phyloP scores from a whole-genome alignment of 2,329 filamentous ascomycete genomes.

The Exophiala spinifera region DNA sequence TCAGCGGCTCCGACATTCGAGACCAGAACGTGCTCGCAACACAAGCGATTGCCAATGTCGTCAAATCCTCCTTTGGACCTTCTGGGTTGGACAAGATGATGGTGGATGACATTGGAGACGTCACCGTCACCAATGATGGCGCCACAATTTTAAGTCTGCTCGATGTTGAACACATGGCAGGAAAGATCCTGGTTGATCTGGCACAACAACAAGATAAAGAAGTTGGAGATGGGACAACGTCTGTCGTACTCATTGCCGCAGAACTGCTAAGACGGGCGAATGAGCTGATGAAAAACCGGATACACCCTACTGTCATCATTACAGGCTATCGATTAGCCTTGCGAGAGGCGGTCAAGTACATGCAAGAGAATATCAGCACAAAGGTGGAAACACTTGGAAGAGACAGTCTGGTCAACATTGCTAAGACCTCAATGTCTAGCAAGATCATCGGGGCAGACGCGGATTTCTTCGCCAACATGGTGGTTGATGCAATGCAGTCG shows the following conservation, averaged over 20 bases:
- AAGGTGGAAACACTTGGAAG: constrained; percentile 89
- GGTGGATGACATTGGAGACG: constrained; percentile 99
- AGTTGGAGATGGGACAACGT: constrained; percentile 96
- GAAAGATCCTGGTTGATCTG: constrained; percentile 96
- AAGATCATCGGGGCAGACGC: constrained; percentile 97
- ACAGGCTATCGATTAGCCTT: constrained; percentile 94
- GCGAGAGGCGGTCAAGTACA: constrained; percentile 95
- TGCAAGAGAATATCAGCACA: constrained; percentile 96
- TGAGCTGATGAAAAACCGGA: constrained; percentile 99
- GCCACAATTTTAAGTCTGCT: constrained; percentile 93
- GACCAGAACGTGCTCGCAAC: constrained; percentile 97
- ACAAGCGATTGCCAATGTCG: constrained; percentile 95
- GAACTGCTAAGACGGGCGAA: constrained; percentile 92
- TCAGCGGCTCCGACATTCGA: constrained; percentile 91
- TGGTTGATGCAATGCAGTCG: constrained; percentile 90
- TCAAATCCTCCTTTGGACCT: constrained; percentile 97
- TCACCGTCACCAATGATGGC: constrained; percentile 98
- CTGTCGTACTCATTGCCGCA: constrained; percentile 93
- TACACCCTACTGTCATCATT: constrained; percentile 99
- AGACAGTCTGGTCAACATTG: constrained; percentile 89
- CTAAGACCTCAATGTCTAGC: constrained; percentile 98
- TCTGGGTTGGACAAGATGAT: constrained; percentile 99
- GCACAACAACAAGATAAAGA: constrained; percentile 99
- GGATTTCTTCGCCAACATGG: constrained; percentile 96
- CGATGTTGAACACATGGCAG: constrained; percentile 95